These are phyloP conservation scores for Pharnaceum exiguum DNA, from an alignment of 148 eudicot species.

Conservation along the genomic window DNA sequence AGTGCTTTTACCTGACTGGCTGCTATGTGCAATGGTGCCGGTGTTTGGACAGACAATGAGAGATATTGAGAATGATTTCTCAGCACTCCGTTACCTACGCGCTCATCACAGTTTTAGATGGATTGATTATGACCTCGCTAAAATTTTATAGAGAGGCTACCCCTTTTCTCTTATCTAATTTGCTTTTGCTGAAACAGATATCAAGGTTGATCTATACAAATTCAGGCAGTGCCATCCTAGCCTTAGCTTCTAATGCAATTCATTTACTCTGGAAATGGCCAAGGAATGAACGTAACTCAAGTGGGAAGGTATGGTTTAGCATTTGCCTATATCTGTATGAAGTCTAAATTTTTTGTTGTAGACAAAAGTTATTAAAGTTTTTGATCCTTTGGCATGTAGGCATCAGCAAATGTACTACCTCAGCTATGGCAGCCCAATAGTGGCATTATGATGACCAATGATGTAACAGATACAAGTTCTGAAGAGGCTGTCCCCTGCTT, in stretches of 20 bases:
- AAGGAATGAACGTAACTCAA: slow-evolving; percentile 52
- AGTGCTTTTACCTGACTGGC: too few species aligned
- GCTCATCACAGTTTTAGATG: too few species aligned
- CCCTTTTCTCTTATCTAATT: not conserved
- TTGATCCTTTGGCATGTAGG: slow-evolving; percentile 30
- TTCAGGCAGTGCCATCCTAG: slow-evolving; percentile 77
- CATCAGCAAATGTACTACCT: slow-evolving; percentile 68
- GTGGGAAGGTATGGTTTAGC: slow-evolving; percentile 53
- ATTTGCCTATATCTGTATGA: not conserved
- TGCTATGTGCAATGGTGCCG: too few species aligned
- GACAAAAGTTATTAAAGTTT: not conserved
- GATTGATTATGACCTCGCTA: not conserved
- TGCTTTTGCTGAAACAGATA: slow-evolving; percentile 44
- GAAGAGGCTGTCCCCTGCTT: slow-evolving; percentile 80
- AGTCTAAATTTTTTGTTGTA: not conserved
- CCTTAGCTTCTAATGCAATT: slow-evolving; percentile 78
- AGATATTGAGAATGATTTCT: too few species aligned
- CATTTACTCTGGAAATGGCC: slow-evolving; percentile 96
- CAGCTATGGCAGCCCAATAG: slow-evolving; percentile 84
- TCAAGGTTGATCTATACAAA: slow-evolving; percentile 84
- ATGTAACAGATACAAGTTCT: slow-evolving; percentile 52
- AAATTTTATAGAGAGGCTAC: not conserved
- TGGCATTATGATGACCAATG: slow-evolving; percentile 87
- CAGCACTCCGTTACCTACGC: too few species aligned
- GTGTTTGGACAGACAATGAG: too few species aligned